phyloP scores from a whole-genome alignment of 345 rosid genomes.

The Eutrema japonicum region DNA sequence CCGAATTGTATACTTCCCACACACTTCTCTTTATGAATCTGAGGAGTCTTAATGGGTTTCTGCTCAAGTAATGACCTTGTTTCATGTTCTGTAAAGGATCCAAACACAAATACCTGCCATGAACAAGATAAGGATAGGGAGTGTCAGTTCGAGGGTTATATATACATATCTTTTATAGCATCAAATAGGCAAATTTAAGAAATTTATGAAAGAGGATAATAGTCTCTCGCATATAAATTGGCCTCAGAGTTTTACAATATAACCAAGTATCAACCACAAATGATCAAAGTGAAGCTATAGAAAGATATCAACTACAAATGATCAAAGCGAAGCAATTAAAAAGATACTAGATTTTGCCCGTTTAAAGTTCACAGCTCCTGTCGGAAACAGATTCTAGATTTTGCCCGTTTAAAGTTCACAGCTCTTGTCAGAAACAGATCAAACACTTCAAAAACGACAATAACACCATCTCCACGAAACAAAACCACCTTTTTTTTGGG shows the following conservation, averaged over 20 bases:
- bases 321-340: not conserved
- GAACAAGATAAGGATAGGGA: slow-evolving; percentile 14
- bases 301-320: not conserved
- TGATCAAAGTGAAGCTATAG: not conserved
- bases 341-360: not conserved
- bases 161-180: not conserved
- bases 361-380: slow-evolving; percentile 14
- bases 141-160: slow-evolving; percentile 14
- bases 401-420: slow-evolving; percentile 1
- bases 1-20: slow-evolving; percentile 59
- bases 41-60: slow-evolving; percentile 45
- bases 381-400: slow-evolving; percentile 3
- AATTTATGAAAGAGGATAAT: not conserved
- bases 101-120: slow-evolving; percentile 67
- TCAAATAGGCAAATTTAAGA: not conserved
- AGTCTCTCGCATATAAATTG: not conserved
- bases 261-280: slow-evolving; percentile 5
- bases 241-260: slow-evolving; percentile 4
- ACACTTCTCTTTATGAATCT: slow-evolving; percentile 48
- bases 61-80: slow-evolving; percentile 60
- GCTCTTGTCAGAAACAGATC: slow-evolving; percentile 15
- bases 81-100: slow-evolving; percentile 93
- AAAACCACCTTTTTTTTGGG: not conserved
- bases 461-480: slow-evolving; percentile 19
- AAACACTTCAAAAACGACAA: not conserved